Base-by-base conservation (phyloP, 768 basidiomycete species). In the Hypholoma sublateritium region DNA sequence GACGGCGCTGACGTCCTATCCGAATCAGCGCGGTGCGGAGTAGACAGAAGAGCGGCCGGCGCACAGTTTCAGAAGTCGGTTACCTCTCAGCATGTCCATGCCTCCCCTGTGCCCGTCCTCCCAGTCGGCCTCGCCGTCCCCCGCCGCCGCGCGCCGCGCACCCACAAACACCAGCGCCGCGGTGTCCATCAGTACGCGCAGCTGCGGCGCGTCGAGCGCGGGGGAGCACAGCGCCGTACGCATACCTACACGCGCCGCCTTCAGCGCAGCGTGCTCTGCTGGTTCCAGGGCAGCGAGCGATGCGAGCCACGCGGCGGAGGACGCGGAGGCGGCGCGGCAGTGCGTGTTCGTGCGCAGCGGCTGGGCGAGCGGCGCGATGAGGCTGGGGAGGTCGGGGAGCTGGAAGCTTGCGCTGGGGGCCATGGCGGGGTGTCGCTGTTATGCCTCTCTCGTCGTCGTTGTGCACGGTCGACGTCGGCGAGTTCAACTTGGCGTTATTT, bases 221-320 rank as follows among this genome's bases (percentile, higher is more conserved):
- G 87, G 86, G 60, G 82, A 80, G 61, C 83, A 86, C 1, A 85
- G 74, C 2, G 83, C 74, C 1, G 82, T 83, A 25, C 86, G 74
- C 19, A 89, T 69, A 0, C 84, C 84, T 19, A 69, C 57, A 60
- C 74, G 75, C 24, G 62, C 63, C 11, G 70, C 56, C 17, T 50
- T 61, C 41, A 75, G 62, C 37, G 55, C 50, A 12, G 59, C 60
- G 6, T 66, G 69, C 57, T 77, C 75, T 21, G 35, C 36, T 9
- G 64, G 53, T 1, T 14, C 17, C 8, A 41, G 17, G 5, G 39
- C 5, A 17, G 17, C 13, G 13, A 14, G 8, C 8, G 8, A 7
- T 14, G 35, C 35, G 14, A 70, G 57, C 55, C 75, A 69, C 60
- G 64, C 70, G 54, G 77, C 72, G 4, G 77, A 76, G 6, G 70